phyloP scores from a whole-genome alignment of 129 eudicot genomes.

The Flaveria sonorensis region DNA sequence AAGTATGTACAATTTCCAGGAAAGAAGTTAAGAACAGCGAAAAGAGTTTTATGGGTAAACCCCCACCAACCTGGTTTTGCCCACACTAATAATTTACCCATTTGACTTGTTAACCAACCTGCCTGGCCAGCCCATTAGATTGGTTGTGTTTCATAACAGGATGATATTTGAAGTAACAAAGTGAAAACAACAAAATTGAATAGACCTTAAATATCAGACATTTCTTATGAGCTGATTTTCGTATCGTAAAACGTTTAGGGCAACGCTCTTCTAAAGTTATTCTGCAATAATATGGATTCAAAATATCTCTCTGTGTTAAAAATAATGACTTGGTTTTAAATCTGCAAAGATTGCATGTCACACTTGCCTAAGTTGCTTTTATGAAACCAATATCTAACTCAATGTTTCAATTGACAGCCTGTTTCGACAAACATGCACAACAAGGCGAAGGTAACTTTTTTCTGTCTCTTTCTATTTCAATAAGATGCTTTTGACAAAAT shows the following conservation, averaged over 20 bases:
- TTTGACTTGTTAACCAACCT: background rate
- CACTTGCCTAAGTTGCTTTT: background rate
- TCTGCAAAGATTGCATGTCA: background rate
- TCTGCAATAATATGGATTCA: background rate
- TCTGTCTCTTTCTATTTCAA: background rate
- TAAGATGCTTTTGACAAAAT: background rate
- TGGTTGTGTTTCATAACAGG: background rate
- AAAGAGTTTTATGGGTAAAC: background rate
- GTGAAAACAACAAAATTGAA: conserved; percentile 4
- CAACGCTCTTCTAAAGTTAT: background rate
- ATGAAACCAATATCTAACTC: conserved; percentile 1
- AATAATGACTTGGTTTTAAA: background rate
- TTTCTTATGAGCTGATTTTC: background rate
- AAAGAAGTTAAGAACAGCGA: background rate
- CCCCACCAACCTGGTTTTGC: too few relatives aligned
- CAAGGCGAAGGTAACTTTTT: background rate
- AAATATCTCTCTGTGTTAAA: background rate
- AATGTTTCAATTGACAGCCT: conserved; percentile 10
- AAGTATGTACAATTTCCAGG: background rate
- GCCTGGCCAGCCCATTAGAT: background rate
- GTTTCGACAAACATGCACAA: background rate
- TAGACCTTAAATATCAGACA: background rate
- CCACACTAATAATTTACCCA: too few relatives aligned
- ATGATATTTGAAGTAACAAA: background rate
- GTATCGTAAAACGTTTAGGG: background rate